phyloP scores from a whole-genome alignment of 768 basidiomycete genomes.

The Omphalotus guepiniiformis region DNA sequence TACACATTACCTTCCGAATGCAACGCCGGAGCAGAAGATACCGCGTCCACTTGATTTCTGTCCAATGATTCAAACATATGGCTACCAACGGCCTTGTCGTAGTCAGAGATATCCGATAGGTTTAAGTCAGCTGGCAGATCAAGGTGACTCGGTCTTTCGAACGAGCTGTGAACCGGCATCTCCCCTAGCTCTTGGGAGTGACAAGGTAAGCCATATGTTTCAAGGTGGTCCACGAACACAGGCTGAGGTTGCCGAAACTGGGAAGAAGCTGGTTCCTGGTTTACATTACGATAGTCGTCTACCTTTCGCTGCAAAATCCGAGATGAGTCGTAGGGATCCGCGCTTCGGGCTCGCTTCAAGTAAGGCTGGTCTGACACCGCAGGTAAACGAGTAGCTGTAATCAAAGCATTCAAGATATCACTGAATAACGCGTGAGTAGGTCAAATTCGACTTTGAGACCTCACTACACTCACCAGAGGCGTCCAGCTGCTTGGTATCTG shows the following conservation, averaged over 20 bases:
- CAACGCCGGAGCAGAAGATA: too few relatives aligned
- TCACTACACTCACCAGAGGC: slow-evolving; percentile 36
- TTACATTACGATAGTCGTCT: background rate
- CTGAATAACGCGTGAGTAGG: background rate
- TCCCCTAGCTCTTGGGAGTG: background rate
- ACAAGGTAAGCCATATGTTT: background rate
- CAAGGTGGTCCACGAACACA: background rate
- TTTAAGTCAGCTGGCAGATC: too few relatives aligned
- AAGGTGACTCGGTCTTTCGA: too few relatives aligned
- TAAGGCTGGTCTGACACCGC: background rate
- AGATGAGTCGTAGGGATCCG: background rate
- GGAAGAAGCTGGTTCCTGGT: background rate
- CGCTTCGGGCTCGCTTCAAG: background rate
- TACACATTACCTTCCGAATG: too few relatives aligned
- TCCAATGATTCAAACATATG: too few relatives aligned
- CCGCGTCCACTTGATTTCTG: too few relatives aligned
- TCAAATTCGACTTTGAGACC: too few relatives aligned
- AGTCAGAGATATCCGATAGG: too few relatives aligned
- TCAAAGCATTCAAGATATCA: slow-evolving; percentile 1
- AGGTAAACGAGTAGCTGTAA: background rate
- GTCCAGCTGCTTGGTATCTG: slow-evolving; percentile 45
- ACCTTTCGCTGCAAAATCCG: background rate
- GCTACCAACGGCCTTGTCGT: too few relatives aligned
- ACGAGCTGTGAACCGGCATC: background rate
- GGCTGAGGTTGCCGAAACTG: background rate